A percentile compares a stretch with the other conserved stretches of the same genome.
These are phyloP conservation scores for Boletellus ananiceps DNA, from an alignment of 768 basidiomycete species.

Conservation along the genomic window DNA sequence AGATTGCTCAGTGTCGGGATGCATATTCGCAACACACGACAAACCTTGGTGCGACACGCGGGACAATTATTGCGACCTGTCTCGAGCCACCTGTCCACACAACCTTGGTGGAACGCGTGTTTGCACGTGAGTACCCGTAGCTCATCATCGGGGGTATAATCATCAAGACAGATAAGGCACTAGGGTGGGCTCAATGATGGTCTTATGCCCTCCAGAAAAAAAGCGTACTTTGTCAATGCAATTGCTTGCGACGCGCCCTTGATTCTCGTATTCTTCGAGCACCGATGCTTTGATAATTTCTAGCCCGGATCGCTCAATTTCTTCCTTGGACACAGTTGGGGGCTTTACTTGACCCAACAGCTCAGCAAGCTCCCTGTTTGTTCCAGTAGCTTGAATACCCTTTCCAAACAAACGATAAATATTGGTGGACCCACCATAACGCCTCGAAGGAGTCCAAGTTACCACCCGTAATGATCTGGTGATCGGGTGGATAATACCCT, in stretches of 20 bases:
- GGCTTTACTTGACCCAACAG: conserved; percentile 79
- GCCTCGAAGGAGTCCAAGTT: conserved; percentile 78
- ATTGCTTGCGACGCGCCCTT: conserved; percentile 66
- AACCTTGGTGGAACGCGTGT: conserved; percentile 86
- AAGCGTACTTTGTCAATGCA: conserved; percentile 71
- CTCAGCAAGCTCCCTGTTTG: conserved; percentile 70
- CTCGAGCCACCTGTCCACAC: conserved; percentile 87
- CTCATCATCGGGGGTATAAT: conserved; percentile 75
- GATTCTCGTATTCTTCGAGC: conserved; percentile 51
- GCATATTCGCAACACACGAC: conserved; percentile 11
- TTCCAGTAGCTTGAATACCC: background rate
- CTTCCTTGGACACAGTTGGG: conserved; percentile 75
- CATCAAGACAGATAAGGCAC: conserved; percentile 86
- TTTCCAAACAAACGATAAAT: background rate
- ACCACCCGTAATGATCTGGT: conserved; percentile 81
- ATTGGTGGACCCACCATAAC: conserved; percentile 47
- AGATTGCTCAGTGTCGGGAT: background rate
- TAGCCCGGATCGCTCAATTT: conserved; percentile 81
- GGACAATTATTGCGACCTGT: conserved; percentile 89
- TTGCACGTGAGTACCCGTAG: conserved; percentile 76
- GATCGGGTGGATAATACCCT: conserved; percentile 93
- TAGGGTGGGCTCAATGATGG: conserved; percentile 23
- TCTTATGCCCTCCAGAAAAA: background rate
- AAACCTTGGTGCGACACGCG: conserved; percentile 76
- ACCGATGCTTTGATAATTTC: conserved; percentile 58